Percentiles rank a stretch among this genome's conserved stretches.
These are phyloP conservation scores for Yamadazyma blattariae DNA, from an alignment of 1,139 yeast genomes.

Conservation along the genomic window DNA sequence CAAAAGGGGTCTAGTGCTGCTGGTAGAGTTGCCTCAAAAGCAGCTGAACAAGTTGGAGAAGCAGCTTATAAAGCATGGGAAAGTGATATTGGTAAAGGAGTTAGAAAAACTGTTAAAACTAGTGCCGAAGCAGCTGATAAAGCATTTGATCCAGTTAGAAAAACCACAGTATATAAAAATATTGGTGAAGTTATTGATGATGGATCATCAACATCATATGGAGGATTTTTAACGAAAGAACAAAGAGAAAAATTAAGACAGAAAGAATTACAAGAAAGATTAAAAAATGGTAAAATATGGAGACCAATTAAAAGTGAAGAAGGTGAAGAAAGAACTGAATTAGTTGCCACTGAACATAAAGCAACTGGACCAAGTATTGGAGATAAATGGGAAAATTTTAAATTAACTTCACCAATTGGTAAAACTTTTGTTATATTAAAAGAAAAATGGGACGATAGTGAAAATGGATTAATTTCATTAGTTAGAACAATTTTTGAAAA, in stretches of 20 bases:
- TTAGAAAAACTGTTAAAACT: conserved; percentile 74
- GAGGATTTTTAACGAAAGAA: conserved; percentile 89
- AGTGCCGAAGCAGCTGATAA: conserved; percentile 84
- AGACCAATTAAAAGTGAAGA: conserved; percentile 66
- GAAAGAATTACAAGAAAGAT: conserved; percentile 48
- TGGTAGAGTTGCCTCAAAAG: conserved; percentile 78
- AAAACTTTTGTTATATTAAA: conserved; percentile 59
- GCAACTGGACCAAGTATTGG: conserved; percentile 68
- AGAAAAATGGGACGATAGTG: conserved; percentile 89
- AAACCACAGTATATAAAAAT: conserved; percentile 87
- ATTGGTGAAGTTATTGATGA: conserved; percentile 89
- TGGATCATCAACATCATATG: conserved; percentile 84
- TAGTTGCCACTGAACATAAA: conserved; percentile 81
- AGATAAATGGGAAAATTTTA: conserved; percentile 68
- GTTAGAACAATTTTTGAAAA: conserved; percentile 79
- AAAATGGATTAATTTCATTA: conserved; percentile 83
- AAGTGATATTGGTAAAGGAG: conserved; percentile 85
- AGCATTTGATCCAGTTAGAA: conserved; percentile 90
- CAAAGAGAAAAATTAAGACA: conserved; percentile 75
- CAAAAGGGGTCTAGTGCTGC: conserved; percentile 80
- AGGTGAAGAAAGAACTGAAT: conserved; percentile 52
- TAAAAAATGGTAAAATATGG: conserved; percentile 54
- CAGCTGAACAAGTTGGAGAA: conserved; percentile 92
- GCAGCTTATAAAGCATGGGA: conserved; percentile 96
- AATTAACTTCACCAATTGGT: conserved; percentile 68